Percentiles rank a stretch among this genome's conserved stretches.
These are phyloP conservation scores for Epichloe festucae DNA, from an alignment of 2,329 filamentous ascomycete genomes.

Conservation along the genomic window DNA sequence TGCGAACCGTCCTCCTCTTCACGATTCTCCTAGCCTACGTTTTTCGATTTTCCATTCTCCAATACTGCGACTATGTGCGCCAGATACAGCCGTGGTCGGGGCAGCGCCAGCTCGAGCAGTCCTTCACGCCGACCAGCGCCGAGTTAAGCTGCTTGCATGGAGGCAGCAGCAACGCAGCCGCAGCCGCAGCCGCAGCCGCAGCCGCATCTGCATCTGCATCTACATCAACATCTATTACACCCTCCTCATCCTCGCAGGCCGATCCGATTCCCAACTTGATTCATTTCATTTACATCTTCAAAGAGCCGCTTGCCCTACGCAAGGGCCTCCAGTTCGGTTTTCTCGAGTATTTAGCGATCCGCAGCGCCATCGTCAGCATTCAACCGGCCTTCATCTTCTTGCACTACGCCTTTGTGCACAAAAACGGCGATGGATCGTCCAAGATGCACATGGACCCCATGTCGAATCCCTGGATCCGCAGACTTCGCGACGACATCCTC, in stretches of 20 bases:
- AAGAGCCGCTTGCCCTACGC: constrained; percentile 1
- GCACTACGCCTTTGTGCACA: constrained; percentile 4
- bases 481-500: constrained; percentile 4
- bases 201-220: neutral
- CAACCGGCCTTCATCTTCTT: constrained; percentile 2
- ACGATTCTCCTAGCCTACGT: neutral
- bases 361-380: constrained; percentile 8
- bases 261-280: constrained; percentile 8
- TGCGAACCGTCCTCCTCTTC: neutral
- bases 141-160: constrained; percentile 8
- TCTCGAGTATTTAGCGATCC: constrained; percentile 8
- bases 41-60: neutral
- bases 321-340: constrained; percentile 7
- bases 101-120: constrained; percentile 7
- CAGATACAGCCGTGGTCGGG: constrained; percentile 5
- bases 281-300: constrained; percentile 9
- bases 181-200: no score
- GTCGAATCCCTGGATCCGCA: constrained; percentile 7
- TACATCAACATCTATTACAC: neutral
- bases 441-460: neutral
- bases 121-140: constrained; percentile 5
- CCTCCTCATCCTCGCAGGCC: neutral
- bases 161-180: neutral
- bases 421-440: constrained; percentile 1
- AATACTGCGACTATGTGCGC: constrained; percentile 2